Evolutionary conservation across 2,329 filamentous ascomycete genomes (phyloP).

Genomic region (Coniella lustricola): DNA sequence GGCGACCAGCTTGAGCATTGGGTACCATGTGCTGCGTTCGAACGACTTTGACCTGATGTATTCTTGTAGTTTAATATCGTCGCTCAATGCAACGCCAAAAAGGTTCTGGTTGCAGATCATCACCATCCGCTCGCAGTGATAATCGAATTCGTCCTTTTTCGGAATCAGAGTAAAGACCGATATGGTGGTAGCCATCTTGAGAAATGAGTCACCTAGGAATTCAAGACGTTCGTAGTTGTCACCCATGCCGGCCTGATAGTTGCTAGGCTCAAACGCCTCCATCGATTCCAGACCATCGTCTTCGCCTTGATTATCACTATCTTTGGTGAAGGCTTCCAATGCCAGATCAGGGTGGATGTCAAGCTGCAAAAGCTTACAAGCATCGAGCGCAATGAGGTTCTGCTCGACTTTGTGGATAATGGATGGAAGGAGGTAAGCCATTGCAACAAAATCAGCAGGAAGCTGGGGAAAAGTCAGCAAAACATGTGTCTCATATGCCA

Average conservation of each 20-base stretch:
- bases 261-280: slow-evolving; percentile 49
- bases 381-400: slow-evolving; percentile 72
- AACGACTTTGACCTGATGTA: slow-evolving; percentile 82
- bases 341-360: slow-evolving; percentile 61
- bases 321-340: slow-evolving; percentile 86
- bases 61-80: slow-evolving; percentile 50
- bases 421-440: slow-evolving; percentile 71
- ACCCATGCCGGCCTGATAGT: slow-evolving; percentile 80
- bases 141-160: slow-evolving; percentile 73
- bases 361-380: slow-evolving; percentile 58
- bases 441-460: slow-evolving; percentile 60
- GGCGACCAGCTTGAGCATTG: slow-evolving; percentile 63
- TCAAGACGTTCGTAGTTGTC: slow-evolving; percentile 93
- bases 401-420: slow-evolving; percentile 80
- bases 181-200: slow-evolving; percentile 94
- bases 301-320: slow-evolving; percentile 77
- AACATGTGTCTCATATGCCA: not conserved
- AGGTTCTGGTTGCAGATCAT: slow-evolving; percentile 89
- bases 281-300: slow-evolving; percentile 33
- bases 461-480: slow-evolving; percentile 42
- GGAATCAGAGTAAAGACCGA: slow-evolving; percentile 73
- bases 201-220: slow-evolving; percentile 85
- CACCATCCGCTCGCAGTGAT: slow-evolving; percentile 84
- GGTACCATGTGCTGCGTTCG: slow-evolving; percentile 82
- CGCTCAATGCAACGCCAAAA: slow-evolving; percentile 64